Evolutionary conservation across 2,329 filamentous ascomycete genomes (phyloP).

Genomic region (Aspergillus brasiliensis): DNA sequence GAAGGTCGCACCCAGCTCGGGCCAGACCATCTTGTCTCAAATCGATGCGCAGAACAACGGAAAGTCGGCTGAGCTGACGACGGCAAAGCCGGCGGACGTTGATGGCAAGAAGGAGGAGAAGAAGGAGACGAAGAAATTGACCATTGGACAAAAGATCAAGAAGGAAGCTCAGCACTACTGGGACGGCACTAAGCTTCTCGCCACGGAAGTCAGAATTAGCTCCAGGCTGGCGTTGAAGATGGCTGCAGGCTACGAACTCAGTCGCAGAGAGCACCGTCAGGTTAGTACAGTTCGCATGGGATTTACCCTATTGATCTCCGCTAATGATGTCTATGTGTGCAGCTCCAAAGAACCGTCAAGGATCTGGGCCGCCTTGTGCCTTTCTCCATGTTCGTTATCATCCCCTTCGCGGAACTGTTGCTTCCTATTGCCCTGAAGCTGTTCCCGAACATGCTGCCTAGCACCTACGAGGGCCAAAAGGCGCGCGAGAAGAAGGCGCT

Average conservation of each 20-base stretch:
- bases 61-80: slow-evolving; percentile 64
- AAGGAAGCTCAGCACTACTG: slow-evolving; percentile 93
- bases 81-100: slow-evolving; percentile 57
- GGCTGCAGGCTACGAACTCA: slow-evolving; percentile 96
- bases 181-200: slow-evolving; percentile 95
- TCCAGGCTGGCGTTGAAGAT: slow-evolving; percentile 91
- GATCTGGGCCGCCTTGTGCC: slow-evolving; percentile 90
- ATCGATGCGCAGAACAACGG: slow-evolving; percentile 50
- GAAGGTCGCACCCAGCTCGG: slow-evolving; percentile 42
- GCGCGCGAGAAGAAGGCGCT: slow-evolving; percentile 87
- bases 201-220: slow-evolving; percentile 90
- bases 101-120: slow-evolving; percentile 61
- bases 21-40: slow-evolving; percentile 46
- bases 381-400: slow-evolving; percentile 95
- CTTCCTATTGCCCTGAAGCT: slow-evolving; percentile 88
- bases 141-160: slow-evolving; percentile 88
- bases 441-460: slow-evolving; percentile 96
- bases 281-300: slow-evolving; percentile 37
- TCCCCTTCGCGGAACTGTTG: slow-evolving; percentile 91
- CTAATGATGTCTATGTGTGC: slow-evolving; percentile 8
- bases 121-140: slow-evolving; percentile 82
- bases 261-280: slow-evolving; percentile 87
- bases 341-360: slow-evolving; percentile 86
- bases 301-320: neutral
- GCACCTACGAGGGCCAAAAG: slow-evolving; percentile 91